Evolutionary conservation across 129 eudicot species (phyloP).

Genomic region (Arctium minus): DNA sequence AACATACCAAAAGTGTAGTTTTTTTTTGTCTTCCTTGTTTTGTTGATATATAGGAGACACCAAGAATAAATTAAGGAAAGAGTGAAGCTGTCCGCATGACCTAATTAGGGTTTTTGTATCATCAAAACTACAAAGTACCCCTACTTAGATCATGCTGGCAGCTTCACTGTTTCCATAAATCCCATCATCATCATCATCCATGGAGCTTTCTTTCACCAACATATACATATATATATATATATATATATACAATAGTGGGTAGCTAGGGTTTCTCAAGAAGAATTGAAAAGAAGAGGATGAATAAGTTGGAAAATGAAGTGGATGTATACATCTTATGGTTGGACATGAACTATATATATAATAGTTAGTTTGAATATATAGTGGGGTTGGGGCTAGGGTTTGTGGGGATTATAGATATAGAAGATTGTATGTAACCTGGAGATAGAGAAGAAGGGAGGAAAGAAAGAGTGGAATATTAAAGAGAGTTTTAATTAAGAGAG

Average conservation of each 20-base stretch:
- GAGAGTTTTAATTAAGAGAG: constrained; percentile 16
- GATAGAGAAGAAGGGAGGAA: background rate
- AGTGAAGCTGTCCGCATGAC: constrained; percentile 44
- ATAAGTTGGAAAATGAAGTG: too few relatives aligned
- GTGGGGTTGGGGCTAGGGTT: constrained; percentile 15
- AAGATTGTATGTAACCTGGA: constrained; percentile 34
- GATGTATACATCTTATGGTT: too few relatives aligned
- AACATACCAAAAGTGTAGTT: background rate
- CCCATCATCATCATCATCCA: background rate
- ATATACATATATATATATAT: background rate
- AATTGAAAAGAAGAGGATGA: background rate
- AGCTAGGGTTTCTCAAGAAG: background rate
- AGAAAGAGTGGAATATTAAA: constrained; percentile 23
- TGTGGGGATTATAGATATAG: background rate
- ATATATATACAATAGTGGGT: background rate
- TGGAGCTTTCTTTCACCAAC: background rate
- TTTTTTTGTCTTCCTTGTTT: background rate
- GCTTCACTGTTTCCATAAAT: constrained; percentile 34
- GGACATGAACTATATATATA: background rate
- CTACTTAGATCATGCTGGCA: constrained; percentile 40
- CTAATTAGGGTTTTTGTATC: constrained; percentile 11
- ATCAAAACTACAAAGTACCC: background rate
- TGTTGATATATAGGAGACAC: background rate
- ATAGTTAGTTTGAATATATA: too few relatives aligned
- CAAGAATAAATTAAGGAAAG: constrained; percentile 17